Conservation (phyloP, 805 yeast genomes). For the Sugiyamaella boreocaroliniensis region DNA sequence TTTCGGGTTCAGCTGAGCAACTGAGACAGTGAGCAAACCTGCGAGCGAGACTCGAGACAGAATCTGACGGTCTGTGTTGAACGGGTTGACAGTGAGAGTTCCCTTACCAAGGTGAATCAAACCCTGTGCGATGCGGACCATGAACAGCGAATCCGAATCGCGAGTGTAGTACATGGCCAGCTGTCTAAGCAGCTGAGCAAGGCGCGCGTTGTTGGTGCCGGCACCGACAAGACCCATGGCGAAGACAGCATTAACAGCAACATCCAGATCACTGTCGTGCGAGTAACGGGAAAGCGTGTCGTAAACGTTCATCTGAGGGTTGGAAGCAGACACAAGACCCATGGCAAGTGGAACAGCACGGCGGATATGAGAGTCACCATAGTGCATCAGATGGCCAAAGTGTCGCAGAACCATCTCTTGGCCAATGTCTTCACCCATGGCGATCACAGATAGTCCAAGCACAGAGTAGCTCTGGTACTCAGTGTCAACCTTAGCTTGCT, state of each 20-base stretch:
- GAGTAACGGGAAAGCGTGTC: constrained; percentile 94
- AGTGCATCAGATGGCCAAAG: constrained; percentile 95
- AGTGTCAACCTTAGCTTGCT: constrained; percentile 42
- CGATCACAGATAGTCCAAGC: constrained; percentile 86
- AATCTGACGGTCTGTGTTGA: constrained; percentile 80
- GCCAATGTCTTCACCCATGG: constrained; percentile 97
- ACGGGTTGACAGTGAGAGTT: constrained; percentile 81
- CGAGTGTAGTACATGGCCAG: constrained; percentile 88
- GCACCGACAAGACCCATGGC: constrained; percentile 98
- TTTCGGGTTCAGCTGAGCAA: constrained; percentile 79
- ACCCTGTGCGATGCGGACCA: constrained; percentile 94
- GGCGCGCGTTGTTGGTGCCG: constrained; percentile 96
- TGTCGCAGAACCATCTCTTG: constrained; percentile 96
- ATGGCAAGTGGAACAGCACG: constrained; percentile 97
- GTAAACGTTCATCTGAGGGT: constrained; percentile 94
- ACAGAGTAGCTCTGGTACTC: constrained; percentile 82
- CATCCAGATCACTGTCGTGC: constrained; percentile 90
- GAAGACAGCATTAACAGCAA: constrained; percentile 89
- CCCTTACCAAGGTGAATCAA: constrained; percentile 94
- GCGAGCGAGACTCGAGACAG: constrained; percentile 87
- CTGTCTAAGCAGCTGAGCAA: constrained; percentile 92
- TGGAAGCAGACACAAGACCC: constrained; percentile 88
- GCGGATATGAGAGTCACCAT: constrained; percentile 84
- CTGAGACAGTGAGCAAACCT: constrained; percentile 73
- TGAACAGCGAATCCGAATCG: constrained; percentile 83